Base-by-base conservation (phyloP, 257 asterid genomes). In the Ilex asprella region DNA sequence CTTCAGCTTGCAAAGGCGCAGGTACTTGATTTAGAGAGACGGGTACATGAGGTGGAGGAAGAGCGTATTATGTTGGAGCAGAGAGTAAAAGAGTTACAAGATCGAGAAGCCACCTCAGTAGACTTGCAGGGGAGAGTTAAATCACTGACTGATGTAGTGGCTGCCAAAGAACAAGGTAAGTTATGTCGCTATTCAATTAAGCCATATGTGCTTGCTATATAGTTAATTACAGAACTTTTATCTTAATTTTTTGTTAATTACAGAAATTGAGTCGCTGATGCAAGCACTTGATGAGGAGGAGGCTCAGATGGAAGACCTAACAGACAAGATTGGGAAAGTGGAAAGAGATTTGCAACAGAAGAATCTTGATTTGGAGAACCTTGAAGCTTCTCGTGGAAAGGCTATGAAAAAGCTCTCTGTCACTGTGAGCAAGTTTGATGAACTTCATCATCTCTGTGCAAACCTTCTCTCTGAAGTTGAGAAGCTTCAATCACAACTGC, bases 251-350 rank as follows among this genome's bases (percentile, higher is more conserved):
- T 58, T 73, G 16, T 68, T 63, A 57, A 66, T 75, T 76, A 76
- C 85, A 93, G 99, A 93, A 82, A 75, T 69, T 53, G 99, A 89
- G 81, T 84, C 86, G 15, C 73, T 93, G 76, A 78, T 84, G 86
- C 96, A 85, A 77, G 99, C 99, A 58, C 95, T 93, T 63, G 97
- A 93, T 53, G 96, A 85, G 78, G 85, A 93, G 81, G 96, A 87
- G 71, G 67, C 85, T 67, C 94, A 93, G 72, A 82, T 93, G 95
- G 99, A 87, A 77, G 89, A 78, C 70, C 83, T 85, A 60, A 44
- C 84, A 64, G 82, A 67, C 68, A 93, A 81, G 76, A 67, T 78
- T 69, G 77, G 54, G 58, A 83, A 63, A 39, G 78, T 93, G 59
- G 95, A 89, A 72, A 79, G 77, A 55, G 94, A 75, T 75, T 70